Evolutionary conservation across 2,329 filamentous ascomycete genomes (phyloP), one percentile per base, ranked within the genome.

Genomic region (Tothia fuscella): DNA sequence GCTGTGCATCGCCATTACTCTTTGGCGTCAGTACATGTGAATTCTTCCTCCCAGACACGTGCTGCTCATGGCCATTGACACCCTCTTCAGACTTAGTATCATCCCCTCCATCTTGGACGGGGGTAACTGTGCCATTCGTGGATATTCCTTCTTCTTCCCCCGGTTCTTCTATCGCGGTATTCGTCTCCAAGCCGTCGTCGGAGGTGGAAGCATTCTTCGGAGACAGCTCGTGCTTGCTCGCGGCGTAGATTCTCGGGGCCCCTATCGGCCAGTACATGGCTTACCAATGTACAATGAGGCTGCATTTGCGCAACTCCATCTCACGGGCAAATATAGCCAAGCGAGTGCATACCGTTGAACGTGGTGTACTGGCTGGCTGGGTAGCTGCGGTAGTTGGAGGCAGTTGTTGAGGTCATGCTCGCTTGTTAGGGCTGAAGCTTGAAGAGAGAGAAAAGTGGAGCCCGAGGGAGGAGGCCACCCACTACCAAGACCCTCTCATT

Each of bases 201-300:
- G 35, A 33, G 13, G 28, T 13, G 24, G 22, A 9, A 21, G 24
- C 16, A 20, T 32, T 25, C 14, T 39, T 16, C 12, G 28, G 17
- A n/a, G 31, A 9, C 24, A 16, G 17, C 58, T 71, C 70, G 56
- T 72, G 74, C 64, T 76, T 83, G 65, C 72, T 82, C 53, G 82
- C 82, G 56, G 83, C 80, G 67, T 85, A 89, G 60, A 88, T 78
- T 60, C 80, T 78, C 57, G 85, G 83, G 59, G 83, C 83, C 61
- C 82, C 84, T 61, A 87, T 76, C 56, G 85, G 85, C 85, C 85
- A 93, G 72, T 93, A 93, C 85, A 91, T 93, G 70, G 51, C 50
- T 44, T 53, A 35, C 17, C 32, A 30, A 29, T 14, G 39, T 35
- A 38, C 41, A 16, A 31, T 38, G 38, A 45, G 39, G 30, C 46